phyloP scores from a whole-genome alignment of 2,329 filamentous ascomycete genomes.

The Trichophyton simii region DNA sequence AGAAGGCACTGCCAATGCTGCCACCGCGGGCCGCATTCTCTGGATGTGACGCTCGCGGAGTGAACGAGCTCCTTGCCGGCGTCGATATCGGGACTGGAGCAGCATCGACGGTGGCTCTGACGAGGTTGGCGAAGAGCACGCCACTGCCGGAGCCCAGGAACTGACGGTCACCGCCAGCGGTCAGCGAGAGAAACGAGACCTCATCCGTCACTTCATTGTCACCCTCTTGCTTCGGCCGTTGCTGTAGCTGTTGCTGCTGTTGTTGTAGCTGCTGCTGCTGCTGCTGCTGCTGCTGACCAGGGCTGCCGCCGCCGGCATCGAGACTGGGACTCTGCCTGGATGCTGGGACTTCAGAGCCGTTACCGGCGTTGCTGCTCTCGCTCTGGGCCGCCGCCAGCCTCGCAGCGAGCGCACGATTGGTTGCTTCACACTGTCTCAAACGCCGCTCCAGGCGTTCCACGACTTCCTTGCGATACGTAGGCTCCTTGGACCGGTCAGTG shows the following conservation, averaged over 20 bases:
- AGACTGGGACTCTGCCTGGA: not conserved
- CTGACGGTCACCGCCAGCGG: constrained; percentile 32
- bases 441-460: constrained; percentile 27
- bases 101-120: constrained; percentile 20
- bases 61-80: constrained; percentile 10
- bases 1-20: constrained; percentile 5
- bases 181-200: constrained; percentile 34
- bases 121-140: constrained; percentile 32
- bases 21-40: not conserved
- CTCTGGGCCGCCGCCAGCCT: constrained; percentile 7
- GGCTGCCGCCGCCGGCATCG: not conserved
- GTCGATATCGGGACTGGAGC: constrained; percentile 8
- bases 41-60: not conserved
- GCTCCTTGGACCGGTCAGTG: constrained; percentile 12
- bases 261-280: not conserved
- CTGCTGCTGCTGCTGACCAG: not conserved
- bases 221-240: constrained; percentile 6
- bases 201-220: constrained; percentile 29
- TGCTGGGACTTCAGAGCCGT: not conserved
- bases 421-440: constrained; percentile 15
- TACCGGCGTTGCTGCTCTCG: not conserved
- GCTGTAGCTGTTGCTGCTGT: constrained; percentile 3
- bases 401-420: constrained; percentile 11
- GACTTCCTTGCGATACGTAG: constrained; percentile 25
- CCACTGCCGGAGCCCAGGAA: constrained; percentile 27